Base-by-base conservation (phyloP, 176 grass and related monocot species). In the Thinopyrum elongatum region DNA sequence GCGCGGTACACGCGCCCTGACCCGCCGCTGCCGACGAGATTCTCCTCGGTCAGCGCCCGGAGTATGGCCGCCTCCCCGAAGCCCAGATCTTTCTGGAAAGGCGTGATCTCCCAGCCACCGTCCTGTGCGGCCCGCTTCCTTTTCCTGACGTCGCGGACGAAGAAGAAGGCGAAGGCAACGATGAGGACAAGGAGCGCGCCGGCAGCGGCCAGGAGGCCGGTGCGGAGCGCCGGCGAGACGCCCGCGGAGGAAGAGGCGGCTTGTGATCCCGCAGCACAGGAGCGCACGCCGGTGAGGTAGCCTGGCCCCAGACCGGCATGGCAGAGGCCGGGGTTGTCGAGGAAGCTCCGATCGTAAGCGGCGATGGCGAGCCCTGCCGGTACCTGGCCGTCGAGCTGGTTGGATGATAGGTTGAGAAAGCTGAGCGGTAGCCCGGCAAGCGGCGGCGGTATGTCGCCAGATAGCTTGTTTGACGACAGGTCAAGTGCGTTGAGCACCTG, bases 331-430 rank as follows among this genome's bases (percentile, higher is more conserved):
- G 86, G 92, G 81, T 96, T 98, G 23, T 79, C 75, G 21, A 91
- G 88, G 84, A 98, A 98, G 88, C 97, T 98, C 5, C 16, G 31
- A 33, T 81, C 84, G 68, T 96, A 91, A 8, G 70, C 90, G 11
- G 22, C 28, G 41, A 0, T 92, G 74, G 88, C 86, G 10, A 95
- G 38, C 15, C 0, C 68, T 8, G 31, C 35, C 6, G 96, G 96
- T 31, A 98, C 84, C 76, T 87, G 60, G 25, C 97, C 94, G 17
- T 51, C 74, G 53, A 98, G 88, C 33, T 90, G 69, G 86, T 98
- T 95, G 21, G 88, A 94, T 7, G 97, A 98, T n/a, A 98, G 87
- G 72, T 98, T 91, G n/a, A 98, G 88, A 30, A 14, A 10, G 53
- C 13, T 86, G 16, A 94, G 49, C 14, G 10, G 82, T 5, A 90